Evolutionary conservation across 139 green algal genomes (phyloP).

Genomic region (Tetraselmis chui): DNA sequence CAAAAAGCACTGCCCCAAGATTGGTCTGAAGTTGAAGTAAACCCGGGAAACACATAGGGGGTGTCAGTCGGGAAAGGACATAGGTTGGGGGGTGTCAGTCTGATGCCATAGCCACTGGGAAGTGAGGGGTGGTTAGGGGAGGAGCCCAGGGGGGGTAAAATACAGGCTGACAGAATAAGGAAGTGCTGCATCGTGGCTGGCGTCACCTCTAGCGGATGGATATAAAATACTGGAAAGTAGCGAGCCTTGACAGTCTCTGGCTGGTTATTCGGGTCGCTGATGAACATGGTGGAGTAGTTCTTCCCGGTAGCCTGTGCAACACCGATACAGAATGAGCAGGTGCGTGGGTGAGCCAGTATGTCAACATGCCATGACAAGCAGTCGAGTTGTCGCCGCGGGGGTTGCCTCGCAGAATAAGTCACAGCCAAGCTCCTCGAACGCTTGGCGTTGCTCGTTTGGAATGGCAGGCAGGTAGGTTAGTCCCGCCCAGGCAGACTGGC

Average conservation of each 20-base stretch:
- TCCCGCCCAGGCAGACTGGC: not conserved
- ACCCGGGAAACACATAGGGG: no score
- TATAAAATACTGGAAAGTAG: not conserved
- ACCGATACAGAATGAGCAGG: no score
- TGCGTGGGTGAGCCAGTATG: no score
- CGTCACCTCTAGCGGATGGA: not conserved
- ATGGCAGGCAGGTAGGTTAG: not conserved
- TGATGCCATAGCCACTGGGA: no score
- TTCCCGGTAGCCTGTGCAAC: not conserved
- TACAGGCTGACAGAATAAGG: no score
- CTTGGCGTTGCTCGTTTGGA: not conserved
- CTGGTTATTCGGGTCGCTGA: not conserved
- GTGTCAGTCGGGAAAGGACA: no score
- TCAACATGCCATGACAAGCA: no score
- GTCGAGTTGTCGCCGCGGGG: no score
- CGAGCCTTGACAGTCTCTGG: not conserved
- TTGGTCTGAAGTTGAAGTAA: not conserved
- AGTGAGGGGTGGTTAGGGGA: no score
- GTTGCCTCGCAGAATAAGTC: not conserved
- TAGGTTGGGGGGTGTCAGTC: no score
- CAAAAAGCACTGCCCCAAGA: not conserved
- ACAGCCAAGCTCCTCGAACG: not conserved
- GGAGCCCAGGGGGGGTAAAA: not conserved
- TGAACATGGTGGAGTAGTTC: not conserved
- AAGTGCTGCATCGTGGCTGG: no score